These are phyloP conservation scores for Naganishia sp. DNA, from an alignment of 1,284 basidiomycete genomes.

Conservation along the genomic window DNA sequence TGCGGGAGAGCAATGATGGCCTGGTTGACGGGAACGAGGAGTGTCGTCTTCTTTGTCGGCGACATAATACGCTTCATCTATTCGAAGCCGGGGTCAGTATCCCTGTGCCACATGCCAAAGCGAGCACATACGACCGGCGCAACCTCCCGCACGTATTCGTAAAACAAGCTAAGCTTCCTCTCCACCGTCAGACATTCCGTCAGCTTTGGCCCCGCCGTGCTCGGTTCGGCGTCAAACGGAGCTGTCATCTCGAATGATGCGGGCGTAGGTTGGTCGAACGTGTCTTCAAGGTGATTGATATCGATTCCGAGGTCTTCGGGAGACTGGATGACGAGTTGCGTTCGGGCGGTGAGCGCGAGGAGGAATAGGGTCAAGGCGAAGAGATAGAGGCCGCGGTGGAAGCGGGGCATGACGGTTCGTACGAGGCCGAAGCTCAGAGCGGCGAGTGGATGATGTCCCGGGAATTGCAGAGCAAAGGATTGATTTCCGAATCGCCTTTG, in stretches of 20 bases:
- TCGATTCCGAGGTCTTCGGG: constrained; percentile 15
- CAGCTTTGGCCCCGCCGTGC: constrained; percentile 12
- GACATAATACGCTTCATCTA: constrained; percentile 22
- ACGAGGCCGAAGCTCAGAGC: too few relatives aligned
- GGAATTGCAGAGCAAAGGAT: too few relatives aligned
- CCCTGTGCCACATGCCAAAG: constrained; percentile 22
- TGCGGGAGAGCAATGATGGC: constrained; percentile 45
- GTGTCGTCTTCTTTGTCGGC: constrained; percentile 39
- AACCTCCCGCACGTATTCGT: constrained; percentile 28
- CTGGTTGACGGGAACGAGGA: constrained; percentile 50
- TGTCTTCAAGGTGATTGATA: not conserved
- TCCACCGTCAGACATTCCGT: constrained; percentile 31
- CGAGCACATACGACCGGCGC: constrained; percentile 20
- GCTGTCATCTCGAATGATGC: constrained; percentile 1
- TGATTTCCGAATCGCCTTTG: too few relatives aligned
- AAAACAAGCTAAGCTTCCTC: constrained; percentile 26
- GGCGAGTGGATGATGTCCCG: too few relatives aligned
- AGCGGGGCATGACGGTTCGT: not conserved
- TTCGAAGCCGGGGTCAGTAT: constrained; percentile 4
- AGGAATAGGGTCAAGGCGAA: constrained; percentile 5
- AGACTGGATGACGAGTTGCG: constrained; percentile 19
- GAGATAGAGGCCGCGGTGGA: not conserved
- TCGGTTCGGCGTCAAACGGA: too few relatives aligned
- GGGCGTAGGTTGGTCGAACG: not conserved
- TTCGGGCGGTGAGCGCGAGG: not conserved